phyloP scores from a whole-genome alignment of 1,139 yeast genomes.

The Geotrichum aggregatum region DNA sequence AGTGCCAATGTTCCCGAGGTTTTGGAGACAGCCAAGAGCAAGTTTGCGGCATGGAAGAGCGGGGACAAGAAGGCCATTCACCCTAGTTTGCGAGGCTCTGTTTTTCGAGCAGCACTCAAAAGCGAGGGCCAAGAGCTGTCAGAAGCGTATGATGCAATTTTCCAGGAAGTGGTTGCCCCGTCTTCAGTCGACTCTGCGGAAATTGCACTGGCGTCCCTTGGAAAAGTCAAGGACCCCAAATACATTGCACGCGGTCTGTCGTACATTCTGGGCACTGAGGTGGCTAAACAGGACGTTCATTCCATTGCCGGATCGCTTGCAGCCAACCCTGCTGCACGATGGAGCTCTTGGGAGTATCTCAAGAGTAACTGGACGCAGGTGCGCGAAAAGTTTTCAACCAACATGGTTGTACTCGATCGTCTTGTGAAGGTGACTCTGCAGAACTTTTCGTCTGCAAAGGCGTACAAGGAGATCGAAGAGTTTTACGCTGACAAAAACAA shows the following conservation, averaged over 20 bases:
- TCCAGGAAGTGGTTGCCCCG: conserved; percentile 51
- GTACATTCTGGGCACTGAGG: conserved; percentile 41
- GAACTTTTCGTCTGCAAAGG: conserved; percentile 46
- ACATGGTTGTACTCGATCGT: conserved; percentile 62
- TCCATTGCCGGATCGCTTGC: conserved; percentile 55
- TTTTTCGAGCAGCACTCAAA: conserved; percentile 52
- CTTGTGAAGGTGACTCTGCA: conserved; percentile 53
- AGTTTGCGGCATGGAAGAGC: conserved; percentile 42
- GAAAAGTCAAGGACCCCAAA: conserved; percentile 45
- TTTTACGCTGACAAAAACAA: conserved; percentile 57
- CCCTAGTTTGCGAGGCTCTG: conserved; percentile 56
- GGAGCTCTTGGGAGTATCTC: conserved; percentile 53
- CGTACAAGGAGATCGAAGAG: conserved; percentile 44
- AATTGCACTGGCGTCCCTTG: conserved; percentile 58
- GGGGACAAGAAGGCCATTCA: conserved; percentile 44
- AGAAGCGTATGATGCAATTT: conserved; percentile 47
- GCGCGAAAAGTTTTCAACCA: conserved; percentile 48
- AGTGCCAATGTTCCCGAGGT: conserved; percentile 48
- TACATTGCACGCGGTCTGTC: conserved; percentile 43
- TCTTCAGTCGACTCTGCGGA: conserved; percentile 65
- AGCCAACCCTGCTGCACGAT: conserved; percentile 49
- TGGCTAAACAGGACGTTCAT: conserved; percentile 72
- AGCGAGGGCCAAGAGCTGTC: conserved; percentile 39
- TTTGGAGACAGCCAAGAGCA: conserved; percentile 44
- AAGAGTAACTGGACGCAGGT: conserved; percentile 51